Percentiles rank a stretch among this genome's conserved stretches.
Conservation (phyloP, 148 eudicot species). For the Amaranthus hypochondriacus region DNA sequence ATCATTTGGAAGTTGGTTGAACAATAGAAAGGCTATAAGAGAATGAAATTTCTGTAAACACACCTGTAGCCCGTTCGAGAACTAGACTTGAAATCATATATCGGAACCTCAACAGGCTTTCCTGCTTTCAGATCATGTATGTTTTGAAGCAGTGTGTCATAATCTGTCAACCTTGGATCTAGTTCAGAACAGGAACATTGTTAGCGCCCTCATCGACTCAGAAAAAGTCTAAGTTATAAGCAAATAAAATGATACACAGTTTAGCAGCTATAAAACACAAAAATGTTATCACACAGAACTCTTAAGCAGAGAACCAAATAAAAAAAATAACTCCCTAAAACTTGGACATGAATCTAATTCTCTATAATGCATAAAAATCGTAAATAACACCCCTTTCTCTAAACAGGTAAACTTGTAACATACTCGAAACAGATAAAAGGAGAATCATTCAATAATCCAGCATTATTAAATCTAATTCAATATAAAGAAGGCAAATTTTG, state of each 20-base stretch:
- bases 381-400: not conserved
- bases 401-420: not conserved
- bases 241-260: not conserved
- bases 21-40: not conserved
- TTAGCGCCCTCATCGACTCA: constrained; percentile 18
- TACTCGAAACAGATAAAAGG: not conserved
- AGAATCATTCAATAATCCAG: not conserved
- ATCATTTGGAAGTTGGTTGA: not conserved
- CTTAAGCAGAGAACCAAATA: not conserved
- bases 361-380: not conserved
- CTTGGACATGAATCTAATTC: not conserved
- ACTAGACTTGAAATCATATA: constrained; percentile 93
- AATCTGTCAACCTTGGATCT: constrained; percentile 98
- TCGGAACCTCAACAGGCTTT: constrained; percentile 77
- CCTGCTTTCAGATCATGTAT: constrained; percentile 70
- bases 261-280: not conserved
- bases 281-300: not conserved
- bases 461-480: not conserved
- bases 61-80: constrained; percentile 89
- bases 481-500: constrained; percentile 5
- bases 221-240: not conserved
- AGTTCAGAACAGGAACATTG: constrained; percentile 27
- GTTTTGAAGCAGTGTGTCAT: constrained; percentile 86
- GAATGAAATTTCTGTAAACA: not conserved
- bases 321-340: not conserved